Evolutionary conservation across 2,329 filamentous ascomycete species (phyloP), one percentile per base, ranked within the genome.

Genomic region (Sporothrix globosa): DNA sequence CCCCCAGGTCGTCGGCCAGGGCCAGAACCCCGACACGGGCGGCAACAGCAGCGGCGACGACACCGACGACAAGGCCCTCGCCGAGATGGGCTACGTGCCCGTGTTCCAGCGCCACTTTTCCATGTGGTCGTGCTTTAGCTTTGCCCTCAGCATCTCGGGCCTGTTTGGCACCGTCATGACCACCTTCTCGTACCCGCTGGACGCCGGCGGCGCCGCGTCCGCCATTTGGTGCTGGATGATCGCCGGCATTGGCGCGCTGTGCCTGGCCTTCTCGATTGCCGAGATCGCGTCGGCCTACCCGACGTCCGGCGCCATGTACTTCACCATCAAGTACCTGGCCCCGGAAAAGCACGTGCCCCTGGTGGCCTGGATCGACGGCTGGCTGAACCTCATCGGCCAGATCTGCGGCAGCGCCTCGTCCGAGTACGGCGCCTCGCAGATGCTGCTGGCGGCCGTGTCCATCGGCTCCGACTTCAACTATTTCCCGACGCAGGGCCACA

Each of bases 191-290:
- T 86, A 84, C 74, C 85, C 86, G 1, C 79, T 88, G 34, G 77
- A 79, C 56, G 85, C 85, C 17, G 85, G 85, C 72, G 86, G 86
- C 67, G 80, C 83, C 48, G 82, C 85, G 30, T 81, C 85, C 7
- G 84, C 81, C 9, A 81, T 88, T 4, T 88, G 86, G 86, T 87
- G 83, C 76, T 88, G 86, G 86, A 75, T 86, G 65, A 85, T 87
- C 71, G 84, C 84, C 39, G 86, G 86, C 68, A 79, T 81, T 58
- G 86, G 86, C 13, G 86, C 85, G 70, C 83, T 88, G 80, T 86
- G 84, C 73, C 85, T 88, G 67, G 81, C 81, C 65, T 75, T 80
- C 34, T 87, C 85, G 11, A 85, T 87, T 46, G 84, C 85, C 54
- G 85, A 88, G 77, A 79, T 88, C 34, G 84, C 86, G 41, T 86